A percentile compares a stretch with the other conserved stretches of the same genome.
phyloP scores from a whole-genome alignment of 257 asterid species.

The Capsicum baccatum region DNA sequence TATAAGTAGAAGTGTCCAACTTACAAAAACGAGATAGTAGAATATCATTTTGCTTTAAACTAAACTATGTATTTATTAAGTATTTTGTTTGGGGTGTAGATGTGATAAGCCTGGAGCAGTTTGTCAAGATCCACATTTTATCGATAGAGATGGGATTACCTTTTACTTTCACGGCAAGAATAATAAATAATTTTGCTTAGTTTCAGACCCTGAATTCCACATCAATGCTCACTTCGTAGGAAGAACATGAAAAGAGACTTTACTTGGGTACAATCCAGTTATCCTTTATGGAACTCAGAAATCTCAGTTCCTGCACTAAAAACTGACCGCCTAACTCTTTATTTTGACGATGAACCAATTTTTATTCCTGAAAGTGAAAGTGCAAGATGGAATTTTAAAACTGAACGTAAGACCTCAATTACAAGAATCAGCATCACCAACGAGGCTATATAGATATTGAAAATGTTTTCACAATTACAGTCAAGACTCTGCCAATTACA shows the following conservation, averaged over 20 bases:
- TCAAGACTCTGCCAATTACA: conserved; percentile 4
- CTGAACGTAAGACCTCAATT: conserved; percentile 9
- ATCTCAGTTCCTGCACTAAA: conserved; percentile 22
- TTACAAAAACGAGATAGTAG: no score
- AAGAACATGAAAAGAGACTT: conserved; percentile 25
- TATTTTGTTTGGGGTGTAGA: background rate
- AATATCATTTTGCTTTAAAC: background rate
- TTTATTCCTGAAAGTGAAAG: conserved; percentile 8
- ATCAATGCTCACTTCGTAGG: conserved; percentile 24
- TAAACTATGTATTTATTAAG: background rate
- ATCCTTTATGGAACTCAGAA: conserved; percentile 22
- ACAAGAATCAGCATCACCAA: conserved; percentile 10
- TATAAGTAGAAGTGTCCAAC: no score
- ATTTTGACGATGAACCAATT: conserved; percentile 16
- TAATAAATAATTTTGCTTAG: conserved; percentile 19
- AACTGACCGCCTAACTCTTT: conserved; percentile 23
- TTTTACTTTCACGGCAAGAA: conserved; percentile 26
- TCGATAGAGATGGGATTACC: conserved; percentile 17
- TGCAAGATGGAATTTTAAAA: conserved; percentile 9
- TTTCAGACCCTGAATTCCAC: conserved; percentile 25
- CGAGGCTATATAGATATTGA: background rate
- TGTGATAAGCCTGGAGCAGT: conserved; percentile 33
- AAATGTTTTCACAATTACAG: background rate
- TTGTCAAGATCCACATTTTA: conserved; percentile 26
- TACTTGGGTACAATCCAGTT: conserved; percentile 28